A percentile compares a stretch with the other conserved stretches of the same genome.
Conservation (phyloP, 169 alveolate species). For the Plasmodium vinckei region DNA sequence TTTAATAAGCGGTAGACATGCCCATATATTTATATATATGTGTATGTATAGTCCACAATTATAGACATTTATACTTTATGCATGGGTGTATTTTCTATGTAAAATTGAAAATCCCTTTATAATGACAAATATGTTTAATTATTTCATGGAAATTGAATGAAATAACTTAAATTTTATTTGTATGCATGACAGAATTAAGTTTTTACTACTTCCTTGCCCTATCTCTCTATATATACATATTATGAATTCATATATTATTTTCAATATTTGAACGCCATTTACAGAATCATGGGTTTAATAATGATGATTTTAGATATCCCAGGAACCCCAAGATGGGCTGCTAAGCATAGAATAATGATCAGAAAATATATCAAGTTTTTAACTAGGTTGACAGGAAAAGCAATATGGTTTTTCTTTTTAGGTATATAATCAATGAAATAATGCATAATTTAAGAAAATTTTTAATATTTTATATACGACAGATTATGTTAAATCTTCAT, state of each 20-base stretch:
- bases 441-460: no score
- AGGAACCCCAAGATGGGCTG: slow-evolving; percentile 95
- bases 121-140: no score
- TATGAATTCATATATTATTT: no score
- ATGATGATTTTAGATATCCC: slow-evolving; percentile 92
- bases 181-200: no score
- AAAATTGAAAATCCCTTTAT: no score
- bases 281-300: slow-evolving; percentile 87
- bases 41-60: not conserved
- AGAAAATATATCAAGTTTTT: slow-evolving; percentile 89
- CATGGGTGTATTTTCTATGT: not conserved
- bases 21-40: not conserved
- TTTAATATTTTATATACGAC: no score
- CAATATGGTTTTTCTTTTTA: slow-evolving; percentile 88
- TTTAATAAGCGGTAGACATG: not conserved
- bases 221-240: no score
- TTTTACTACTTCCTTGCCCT: no score
- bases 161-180: no score
- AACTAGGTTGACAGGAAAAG: slow-evolving; percentile 90
- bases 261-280: slow-evolving; percentile 1
- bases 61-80: not conserved
- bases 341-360: slow-evolving; percentile 87
- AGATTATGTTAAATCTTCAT: no score
- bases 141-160: no score
- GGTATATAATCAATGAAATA: slow-evolving; percentile 60